Conservation (phyloP, 805 yeast genomes). For the Yarrowia sp. region DNA sequence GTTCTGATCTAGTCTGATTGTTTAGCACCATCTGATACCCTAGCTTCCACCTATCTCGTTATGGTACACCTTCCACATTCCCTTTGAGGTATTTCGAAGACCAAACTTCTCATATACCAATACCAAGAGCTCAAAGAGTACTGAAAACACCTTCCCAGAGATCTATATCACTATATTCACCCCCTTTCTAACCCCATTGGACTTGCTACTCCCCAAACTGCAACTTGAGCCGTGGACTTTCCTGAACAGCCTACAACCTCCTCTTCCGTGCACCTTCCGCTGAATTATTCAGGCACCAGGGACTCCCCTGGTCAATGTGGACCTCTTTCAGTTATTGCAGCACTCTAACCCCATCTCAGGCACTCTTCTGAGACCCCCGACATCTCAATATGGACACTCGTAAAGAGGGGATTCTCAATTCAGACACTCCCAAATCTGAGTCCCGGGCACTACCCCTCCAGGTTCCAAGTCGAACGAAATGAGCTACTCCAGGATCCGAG, state of each 20-base stretch:
- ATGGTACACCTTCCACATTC: too few relatives aligned
- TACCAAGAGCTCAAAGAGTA: too few relatives aligned
- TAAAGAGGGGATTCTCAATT: not conserved
- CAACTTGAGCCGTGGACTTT: not conserved
- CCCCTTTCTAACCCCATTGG: not conserved
- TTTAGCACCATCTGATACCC: too few relatives aligned
- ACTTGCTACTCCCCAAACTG: not conserved
- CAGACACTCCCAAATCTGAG: not conserved
- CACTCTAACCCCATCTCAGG: not conserved
- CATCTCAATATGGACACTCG: not conserved
- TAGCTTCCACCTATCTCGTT: too few relatives aligned
- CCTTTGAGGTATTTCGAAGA: too few relatives aligned
- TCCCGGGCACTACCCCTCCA: not conserved
- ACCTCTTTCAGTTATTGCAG: not conserved
- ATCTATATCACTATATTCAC: too few relatives aligned
- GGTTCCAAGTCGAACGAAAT: not conserved
- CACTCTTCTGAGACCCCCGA: not conserved
- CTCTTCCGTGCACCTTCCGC: not conserved
- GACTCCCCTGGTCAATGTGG: not conserved
- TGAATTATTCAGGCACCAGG: slow-evolving; percentile 1
- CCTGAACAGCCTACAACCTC: not conserved
- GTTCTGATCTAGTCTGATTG: too few relatives aligned
- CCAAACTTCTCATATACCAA: too few relatives aligned
- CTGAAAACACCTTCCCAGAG: too few relatives aligned
- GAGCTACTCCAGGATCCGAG: not conserved